Evolutionary conservation across 2,329 filamentous ascomycete species (phyloP).

Genomic region (Hypoxylon sp.): DNA sequence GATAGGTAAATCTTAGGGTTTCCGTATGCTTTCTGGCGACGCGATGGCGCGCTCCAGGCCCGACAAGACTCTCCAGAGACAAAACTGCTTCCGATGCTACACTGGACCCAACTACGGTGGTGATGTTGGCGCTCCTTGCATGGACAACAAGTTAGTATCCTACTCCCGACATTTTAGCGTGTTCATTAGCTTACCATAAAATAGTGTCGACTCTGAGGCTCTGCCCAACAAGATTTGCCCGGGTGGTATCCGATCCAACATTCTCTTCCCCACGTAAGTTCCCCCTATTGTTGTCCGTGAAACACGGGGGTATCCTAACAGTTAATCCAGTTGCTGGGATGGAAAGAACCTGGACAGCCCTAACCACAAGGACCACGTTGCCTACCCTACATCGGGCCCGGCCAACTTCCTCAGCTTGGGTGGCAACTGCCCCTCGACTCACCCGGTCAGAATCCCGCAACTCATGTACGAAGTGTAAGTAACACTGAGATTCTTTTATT

Average conservation of each 20-base stretch:
- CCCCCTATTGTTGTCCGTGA: slow-evolving; percentile 57
- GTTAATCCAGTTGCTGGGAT: slow-evolving; percentile 65
- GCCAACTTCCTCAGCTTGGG: slow-evolving; percentile 59
- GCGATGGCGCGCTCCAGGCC: slow-evolving; percentile 55
- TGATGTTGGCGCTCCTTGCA: slow-evolving; percentile 59
- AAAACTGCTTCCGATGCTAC: slow-evolving; percentile 63
- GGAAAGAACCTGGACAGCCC: slow-evolving; percentile 63
- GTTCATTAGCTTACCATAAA: slow-evolving; percentile 42
- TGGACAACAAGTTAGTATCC: slow-evolving; percentile 63
- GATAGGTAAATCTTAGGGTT: slow-evolving; percentile 54
- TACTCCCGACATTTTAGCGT: too few relatives aligned
- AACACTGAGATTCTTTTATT: background rate
- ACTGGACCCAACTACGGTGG: slow-evolving; percentile 63
- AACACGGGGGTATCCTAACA: slow-evolving; percentile 56
- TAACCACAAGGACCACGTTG: slow-evolving; percentile 66
- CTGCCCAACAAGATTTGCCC: slow-evolving; percentile 59
- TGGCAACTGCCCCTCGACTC: slow-evolving; percentile 54
- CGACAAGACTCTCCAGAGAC: slow-evolving; percentile 53
- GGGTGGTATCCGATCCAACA: slow-evolving; percentile 63
- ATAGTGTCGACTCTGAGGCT: slow-evolving; percentile 57
- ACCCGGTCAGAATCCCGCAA: slow-evolving; percentile 62
- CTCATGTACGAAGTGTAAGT: slow-evolving; percentile 62
- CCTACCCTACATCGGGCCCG: slow-evolving; percentile 62
- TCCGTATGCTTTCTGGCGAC: slow-evolving; percentile 65
- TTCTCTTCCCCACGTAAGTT: slow-evolving; percentile 67